These are phyloP conservation scores for Ophiostoma triangulosporum DNA, from an alignment of 2,329 filamentous ascomycete genomes.

Conservation along the genomic window DNA sequence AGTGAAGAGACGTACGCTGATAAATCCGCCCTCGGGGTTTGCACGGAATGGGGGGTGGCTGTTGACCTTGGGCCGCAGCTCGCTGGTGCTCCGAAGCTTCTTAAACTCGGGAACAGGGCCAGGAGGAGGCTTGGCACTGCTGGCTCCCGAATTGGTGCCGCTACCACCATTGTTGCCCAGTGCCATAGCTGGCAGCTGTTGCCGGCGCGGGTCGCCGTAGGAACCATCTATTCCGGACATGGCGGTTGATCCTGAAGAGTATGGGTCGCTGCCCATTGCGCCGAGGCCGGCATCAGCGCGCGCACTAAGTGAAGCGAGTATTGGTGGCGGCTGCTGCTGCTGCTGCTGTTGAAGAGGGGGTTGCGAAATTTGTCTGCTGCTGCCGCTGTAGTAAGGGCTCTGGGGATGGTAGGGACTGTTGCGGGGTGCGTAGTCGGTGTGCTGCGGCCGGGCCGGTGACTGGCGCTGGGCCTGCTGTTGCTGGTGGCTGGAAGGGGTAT, in stretches of 20 bases:
- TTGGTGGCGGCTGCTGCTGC: conserved; percentile 48
- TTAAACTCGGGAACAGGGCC: conserved; percentile 79
- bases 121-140: conserved; percentile 26
- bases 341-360: conserved; percentile 12
- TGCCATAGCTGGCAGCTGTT: conserved; percentile 17
- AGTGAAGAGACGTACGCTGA: conserved; percentile 54
- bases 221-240: conserved; percentile 59
- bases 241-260: conserved; percentile 38
- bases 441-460: conserved; percentile 56
- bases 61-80: conserved; percentile 74
- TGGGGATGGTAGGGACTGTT: conserved; percentile 23
- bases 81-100: conserved; percentile 57
- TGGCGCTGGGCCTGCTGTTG: conserved; percentile 39
- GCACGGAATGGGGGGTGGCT: conserved; percentile 81
- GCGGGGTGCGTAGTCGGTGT: conserved; percentile 38
- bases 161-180: conserved; percentile 3
- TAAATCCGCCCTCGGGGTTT: conserved; percentile 93
- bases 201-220: conserved; percentile 41
- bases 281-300: conserved; percentile 35
- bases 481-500: conserved; percentile 6
- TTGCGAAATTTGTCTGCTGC: conserved; percentile 26
- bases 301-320: conserved; percentile 55
- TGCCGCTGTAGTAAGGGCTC: conserved; percentile 42
- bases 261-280: conserved; percentile 56
- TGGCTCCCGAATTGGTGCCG: conserved; percentile 1